Base-by-base conservation (phyloP, 768 basidiomycete genomes). In the Leccinum pellstonianum region DNA sequence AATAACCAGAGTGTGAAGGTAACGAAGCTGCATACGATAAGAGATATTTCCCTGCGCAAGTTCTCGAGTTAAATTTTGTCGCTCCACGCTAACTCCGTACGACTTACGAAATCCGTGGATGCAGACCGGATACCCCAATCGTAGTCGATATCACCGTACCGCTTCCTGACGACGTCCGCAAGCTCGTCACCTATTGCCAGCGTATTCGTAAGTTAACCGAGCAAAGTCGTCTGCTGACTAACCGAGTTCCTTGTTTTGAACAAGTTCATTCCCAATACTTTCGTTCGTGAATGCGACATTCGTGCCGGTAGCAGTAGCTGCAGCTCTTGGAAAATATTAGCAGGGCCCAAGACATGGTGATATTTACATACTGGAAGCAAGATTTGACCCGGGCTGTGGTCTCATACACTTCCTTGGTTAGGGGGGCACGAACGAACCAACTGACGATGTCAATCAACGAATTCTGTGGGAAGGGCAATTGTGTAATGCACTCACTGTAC, bases 71-170 rank as follows among this genome's bases (percentile, higher is more conserved):
- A 12, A 21, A 37, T 35, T 29, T 23, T 3, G 53, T 41, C n/a
- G 11, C 38, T 17, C 25, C 33, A 2, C 12, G 46, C 37, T 31
- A 9, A 23, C 53, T 41, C 38, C 29, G 23, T 8, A 23, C 15
- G 6, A 76, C 88, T 77, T 65, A 91, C 91, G 63, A 93, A 93
- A 69, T 93, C 91, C 3, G 91, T 93, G 5, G 90, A 93, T 12
- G 89, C 91, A 49, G 80, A 80, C 5, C 77, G 74, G 64, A 88
- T 88, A 48, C 90, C 86, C 80, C 83, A 86, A 60, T 82, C 80
- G 66, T 85, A 82, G 68, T 88, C 85, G 56, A 88, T 77, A 3
- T 73, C 73, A 0, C 87, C 88, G 59, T 85, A 88, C 56, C 83
- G 83, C 61, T 82, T 84, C 17, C 79, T 73, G 35, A 84, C 79